A percentile compares a stretch with the other conserved stretches of the same genome.
Conservation (phyloP, 2,329 filamentous ascomycete species). For the Stenocarpella maydis region DNA sequence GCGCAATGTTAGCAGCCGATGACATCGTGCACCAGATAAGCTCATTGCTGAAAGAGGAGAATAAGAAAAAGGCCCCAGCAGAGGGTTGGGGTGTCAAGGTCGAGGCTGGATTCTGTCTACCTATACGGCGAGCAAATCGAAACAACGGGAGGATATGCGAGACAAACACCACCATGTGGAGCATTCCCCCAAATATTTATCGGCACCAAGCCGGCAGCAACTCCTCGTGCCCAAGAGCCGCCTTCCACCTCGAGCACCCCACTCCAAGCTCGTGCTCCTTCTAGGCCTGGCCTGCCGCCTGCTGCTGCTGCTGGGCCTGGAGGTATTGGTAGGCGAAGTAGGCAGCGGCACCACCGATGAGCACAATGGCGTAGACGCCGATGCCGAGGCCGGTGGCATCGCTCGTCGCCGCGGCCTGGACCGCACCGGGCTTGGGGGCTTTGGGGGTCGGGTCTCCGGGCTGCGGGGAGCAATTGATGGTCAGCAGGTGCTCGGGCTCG, state of each 20-base stretch:
- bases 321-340: slow-evolving; percentile 89
- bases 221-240: not conserved
- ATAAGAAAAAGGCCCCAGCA: not conserved
- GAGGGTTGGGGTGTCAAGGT: not conserved
- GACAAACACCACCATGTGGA: slow-evolving; percentile 8
- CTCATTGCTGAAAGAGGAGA: not conserved
- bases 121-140: slow-evolving; percentile 5
- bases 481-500: not conserved
- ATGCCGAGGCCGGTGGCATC: slow-evolving; percentile 71
- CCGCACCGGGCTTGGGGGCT: slow-evolving; percentile 57
- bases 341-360: slow-evolving; percentile 78
- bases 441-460: slow-evolving; percentile 81
- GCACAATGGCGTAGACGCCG: slow-evolving; percentile 81
- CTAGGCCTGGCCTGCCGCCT: slow-evolving; percentile 25
- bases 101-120: slow-evolving; percentile 25
- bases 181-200: not conserved
- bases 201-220: not conserved
- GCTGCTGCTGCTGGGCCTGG: slow-evolving; percentile 61
- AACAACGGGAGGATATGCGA: slow-evolving; percentile 14
- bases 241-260: not conserved
- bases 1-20: not conserved
- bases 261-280: not conserved
- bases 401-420: slow-evolving; percentile 57
- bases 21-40: not conserved
- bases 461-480: slow-evolving; percentile 50